These are phyloP conservation scores for Haberlea rhodopensis DNA, from an alignment of 257 asterid genomes.

Conservation along the genomic window DNA sequence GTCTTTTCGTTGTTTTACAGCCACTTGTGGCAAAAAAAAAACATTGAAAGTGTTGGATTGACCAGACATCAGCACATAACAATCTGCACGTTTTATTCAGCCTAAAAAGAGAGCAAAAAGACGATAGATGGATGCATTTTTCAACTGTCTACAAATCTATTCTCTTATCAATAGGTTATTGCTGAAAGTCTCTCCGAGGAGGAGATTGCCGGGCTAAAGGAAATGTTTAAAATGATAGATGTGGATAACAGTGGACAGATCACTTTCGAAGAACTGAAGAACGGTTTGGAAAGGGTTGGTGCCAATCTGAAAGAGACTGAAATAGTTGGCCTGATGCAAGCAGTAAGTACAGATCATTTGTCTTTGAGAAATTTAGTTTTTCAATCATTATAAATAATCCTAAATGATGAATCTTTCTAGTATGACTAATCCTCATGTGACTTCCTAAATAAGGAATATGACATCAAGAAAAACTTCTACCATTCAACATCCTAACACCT, in stretches of 20 bases:
- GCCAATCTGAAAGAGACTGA: conserved; percentile 84
- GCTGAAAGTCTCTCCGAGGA: conserved; percentile 86
- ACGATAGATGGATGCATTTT: neutral
- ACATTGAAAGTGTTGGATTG: neutral
- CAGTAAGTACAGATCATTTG: conserved; percentile 51
- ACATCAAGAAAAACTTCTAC: neutral
- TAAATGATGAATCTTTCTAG: neutral
- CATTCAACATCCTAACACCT: neutral
- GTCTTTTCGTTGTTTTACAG: neutral
- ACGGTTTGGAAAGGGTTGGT: conserved; percentile 68
- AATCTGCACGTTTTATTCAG: neutral
- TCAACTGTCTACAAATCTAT: conserved; percentile 1
- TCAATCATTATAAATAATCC: neutral
- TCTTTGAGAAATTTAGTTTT: neutral
- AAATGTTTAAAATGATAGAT: conserved; percentile 76
- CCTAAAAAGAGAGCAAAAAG: neutral
- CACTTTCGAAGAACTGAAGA: conserved; percentile 79
- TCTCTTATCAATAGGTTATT: conserved; percentile 49
- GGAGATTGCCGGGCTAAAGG: conserved; percentile 84
- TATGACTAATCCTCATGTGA: neutral
- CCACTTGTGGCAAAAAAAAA: neutral
- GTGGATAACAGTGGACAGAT: conserved; percentile 84
- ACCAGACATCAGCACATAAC: neutral
- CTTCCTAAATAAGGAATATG: neutral
- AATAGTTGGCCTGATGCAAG: conserved; percentile 68